Conservation (phyloP, 2,329 filamentous ascomycete genomes). For the Tolypocladium tundrense region DNA sequence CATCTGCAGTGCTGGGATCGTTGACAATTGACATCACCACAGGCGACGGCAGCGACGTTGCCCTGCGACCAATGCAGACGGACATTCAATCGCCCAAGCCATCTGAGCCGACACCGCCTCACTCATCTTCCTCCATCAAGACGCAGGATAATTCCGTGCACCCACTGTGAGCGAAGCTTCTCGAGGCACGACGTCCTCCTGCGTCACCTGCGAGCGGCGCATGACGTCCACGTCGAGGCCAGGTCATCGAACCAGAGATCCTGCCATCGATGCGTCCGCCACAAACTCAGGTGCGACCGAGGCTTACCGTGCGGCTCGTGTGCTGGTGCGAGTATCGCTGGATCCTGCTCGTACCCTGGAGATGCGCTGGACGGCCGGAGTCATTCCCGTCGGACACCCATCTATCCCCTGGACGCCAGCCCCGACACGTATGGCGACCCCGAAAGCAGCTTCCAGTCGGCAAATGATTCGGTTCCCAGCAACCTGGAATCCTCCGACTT, state of each 20-base stretch:
- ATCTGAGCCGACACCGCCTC: slow-evolving; percentile 16
- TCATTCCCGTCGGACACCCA: too few relatives aligned
- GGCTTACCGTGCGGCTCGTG: slow-evolving; percentile 13
- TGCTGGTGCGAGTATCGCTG: slow-evolving; percentile 1
- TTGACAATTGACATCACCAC: neutral
- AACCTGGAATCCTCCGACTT: neutral
- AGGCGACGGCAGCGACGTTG: neutral
- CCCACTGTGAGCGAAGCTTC: slow-evolving; percentile 12
- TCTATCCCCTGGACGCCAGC: too few relatives aligned
- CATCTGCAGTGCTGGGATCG: neutral
- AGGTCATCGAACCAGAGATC: slow-evolving; percentile 12
- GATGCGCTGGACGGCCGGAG: neutral
- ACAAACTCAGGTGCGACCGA: slow-evolving; percentile 16
- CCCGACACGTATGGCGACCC: neutral
- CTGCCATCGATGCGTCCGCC: slow-evolving; percentile 16
- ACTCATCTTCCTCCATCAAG: slow-evolving; percentile 14
- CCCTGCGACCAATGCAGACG: slow-evolving; percentile 12
- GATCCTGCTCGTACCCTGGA: slow-evolving; percentile 6
- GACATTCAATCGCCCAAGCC: slow-evolving; percentile 14
- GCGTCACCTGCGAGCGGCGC: slow-evolving; percentile 15
- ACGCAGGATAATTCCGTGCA: slow-evolving; percentile 10
- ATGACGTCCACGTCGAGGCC: slow-evolving; percentile 9
- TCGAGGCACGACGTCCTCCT: slow-evolving; percentile 16
- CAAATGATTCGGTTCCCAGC: neutral
- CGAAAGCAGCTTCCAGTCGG: neutral